A percentile compares a stretch with the other conserved stretches of the same genome.
Conservation (phyloP, 768 basidiomycete species). For the Podaxis sp. region DNA sequence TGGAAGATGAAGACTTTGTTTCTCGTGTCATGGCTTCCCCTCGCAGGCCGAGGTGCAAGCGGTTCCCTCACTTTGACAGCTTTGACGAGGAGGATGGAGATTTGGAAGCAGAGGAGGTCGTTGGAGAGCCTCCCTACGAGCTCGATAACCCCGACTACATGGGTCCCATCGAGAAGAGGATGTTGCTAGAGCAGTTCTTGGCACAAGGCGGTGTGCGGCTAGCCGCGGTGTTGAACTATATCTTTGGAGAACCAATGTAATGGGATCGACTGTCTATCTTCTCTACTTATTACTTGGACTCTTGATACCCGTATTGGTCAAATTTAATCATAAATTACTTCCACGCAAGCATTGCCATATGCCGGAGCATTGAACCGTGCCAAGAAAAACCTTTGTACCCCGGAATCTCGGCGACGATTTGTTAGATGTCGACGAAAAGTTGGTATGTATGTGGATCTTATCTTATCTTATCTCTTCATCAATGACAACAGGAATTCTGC, state of each 20-base stretch:
- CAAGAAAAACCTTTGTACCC: no score
- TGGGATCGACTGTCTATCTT: no score
- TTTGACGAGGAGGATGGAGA: not conserved
- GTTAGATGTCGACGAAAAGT: no score
- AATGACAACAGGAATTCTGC: no score
- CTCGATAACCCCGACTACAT: slow-evolving; percentile 82
- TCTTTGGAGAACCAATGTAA: slow-evolving; percentile 41
- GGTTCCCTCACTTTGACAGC: not conserved
- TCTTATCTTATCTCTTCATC: slow-evolving; percentile 19
- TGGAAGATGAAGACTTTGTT: slow-evolving; percentile 39
- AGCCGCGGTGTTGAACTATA: slow-evolving; percentile 77
- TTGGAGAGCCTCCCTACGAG: slow-evolving; percentile 35
- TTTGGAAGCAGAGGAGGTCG: not conserved
- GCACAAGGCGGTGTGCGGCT: slow-evolving; percentile 83
- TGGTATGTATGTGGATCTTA: not conserved
- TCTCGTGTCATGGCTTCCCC: not conserved
- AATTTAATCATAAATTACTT: no score
- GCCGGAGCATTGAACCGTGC: no score
- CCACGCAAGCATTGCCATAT: no score
- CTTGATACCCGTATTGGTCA: no score
- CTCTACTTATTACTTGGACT: no score
- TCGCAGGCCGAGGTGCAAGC: slow-evolving; percentile 5
- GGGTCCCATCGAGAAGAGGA: slow-evolving; percentile 61
- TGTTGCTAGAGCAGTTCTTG: slow-evolving; percentile 79
- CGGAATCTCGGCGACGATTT: no score